These are phyloP conservation scores for Wickerhamomyces xylosicus DNA, from an alignment of 805 yeast species.

Conservation along the genomic window DNA sequence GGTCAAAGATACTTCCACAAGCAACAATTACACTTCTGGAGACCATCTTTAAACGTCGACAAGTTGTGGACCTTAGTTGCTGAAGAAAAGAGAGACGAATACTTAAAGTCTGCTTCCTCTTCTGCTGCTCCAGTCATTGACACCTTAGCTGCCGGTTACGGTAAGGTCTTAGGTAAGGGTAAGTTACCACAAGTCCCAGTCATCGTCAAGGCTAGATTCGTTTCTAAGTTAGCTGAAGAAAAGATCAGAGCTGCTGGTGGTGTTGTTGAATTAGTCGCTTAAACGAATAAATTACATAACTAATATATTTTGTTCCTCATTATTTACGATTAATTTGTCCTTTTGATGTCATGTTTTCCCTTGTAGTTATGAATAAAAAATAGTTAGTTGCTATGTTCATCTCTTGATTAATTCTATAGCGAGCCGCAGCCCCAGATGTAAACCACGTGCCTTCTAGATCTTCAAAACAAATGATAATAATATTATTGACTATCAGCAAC, in stretches of 20 bases:
- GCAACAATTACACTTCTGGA: slow-evolving; percentile 92
- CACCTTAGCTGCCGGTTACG: slow-evolving; percentile 99
- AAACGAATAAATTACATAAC: slow-evolving; percentile 23
- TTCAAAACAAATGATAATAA: too few relatives aligned
- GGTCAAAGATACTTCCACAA: slow-evolving; percentile 99
- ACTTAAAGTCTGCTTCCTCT: slow-evolving; percentile 73
- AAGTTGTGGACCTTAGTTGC: slow-evolving; percentile 97
- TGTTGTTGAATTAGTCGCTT: slow-evolving; percentile 98
- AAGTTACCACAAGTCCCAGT: slow-evolving; percentile 96
- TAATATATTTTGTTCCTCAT: background rate
- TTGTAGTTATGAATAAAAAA: background rate
- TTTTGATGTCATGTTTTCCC: background rate
- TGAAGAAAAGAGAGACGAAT: slow-evolving; percentile 88
- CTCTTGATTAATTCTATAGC: too few relatives aligned
- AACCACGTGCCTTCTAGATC: too few relatives aligned
- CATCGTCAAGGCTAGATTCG: slow-evolving; percentile 98
- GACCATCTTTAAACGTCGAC: slow-evolving; percentile 96
- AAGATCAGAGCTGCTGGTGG: slow-evolving; percentile 99
- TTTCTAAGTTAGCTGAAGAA: slow-evolving; percentile 98
- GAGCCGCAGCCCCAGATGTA: too few relatives aligned
- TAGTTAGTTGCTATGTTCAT: too few relatives aligned
- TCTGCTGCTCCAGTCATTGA: slow-evolving; percentile 98
- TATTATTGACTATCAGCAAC: too few relatives aligned
- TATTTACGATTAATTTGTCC: too few relatives aligned
- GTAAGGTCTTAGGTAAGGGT: slow-evolving; percentile 99